Evolutionary conservation across 164 flowering plant genomes (phyloP), one percentile per base, ranked within the genome.

Genomic region (Chimonanthus praecox): DNA sequence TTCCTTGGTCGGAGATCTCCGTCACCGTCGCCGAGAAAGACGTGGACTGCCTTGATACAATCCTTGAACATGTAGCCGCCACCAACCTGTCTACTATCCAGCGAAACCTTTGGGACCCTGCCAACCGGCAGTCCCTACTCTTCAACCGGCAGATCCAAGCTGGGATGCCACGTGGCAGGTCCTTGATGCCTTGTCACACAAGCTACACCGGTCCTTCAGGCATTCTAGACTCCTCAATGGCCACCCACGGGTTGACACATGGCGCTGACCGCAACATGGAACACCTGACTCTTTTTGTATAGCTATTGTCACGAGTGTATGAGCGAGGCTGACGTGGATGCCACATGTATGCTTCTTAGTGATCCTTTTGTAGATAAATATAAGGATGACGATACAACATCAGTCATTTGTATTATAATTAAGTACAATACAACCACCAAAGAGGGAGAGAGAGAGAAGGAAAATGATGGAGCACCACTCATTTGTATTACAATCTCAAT

Each of bases 91-190:
- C 87, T 1, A 44, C 64, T 10, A 91, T 93, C 2, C 98, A 95
- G 72, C 76, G 77, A 21, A 93, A 87, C 78, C 75, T 95, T 61
- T 74, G 89, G 90, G 86, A 83, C 82, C 89, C 92, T 5, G 62
- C 49, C 0, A 77, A 79, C 1, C 78, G 83, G 48, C 79, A 81
- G 82, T 87, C 97, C 77, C 82, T 95, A 2, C 76, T 93, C 7
- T 93, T 82, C 82, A 78, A 89, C 76, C 74, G 73, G 16, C 76
- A 72, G 0, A 49, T 87, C 65, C 70, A 78, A 45, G 73, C 77
- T 16, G 97, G 97, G 99, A 94, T 58, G 99, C 99, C 83, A 91
- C 98, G 82, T 93, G 97, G 98, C 94, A 88, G 73, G 82, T 90
- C 0, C 33, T 92, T 0, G 33, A 66, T n/a, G 80, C 82, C 9